Percentiles rank a stretch among this genome's conserved stretches.
Evolutionary conservation across 1,284 basidiomycete species (phyloP).

Genomic region (Austroboletus novae-zelandiae): DNA sequence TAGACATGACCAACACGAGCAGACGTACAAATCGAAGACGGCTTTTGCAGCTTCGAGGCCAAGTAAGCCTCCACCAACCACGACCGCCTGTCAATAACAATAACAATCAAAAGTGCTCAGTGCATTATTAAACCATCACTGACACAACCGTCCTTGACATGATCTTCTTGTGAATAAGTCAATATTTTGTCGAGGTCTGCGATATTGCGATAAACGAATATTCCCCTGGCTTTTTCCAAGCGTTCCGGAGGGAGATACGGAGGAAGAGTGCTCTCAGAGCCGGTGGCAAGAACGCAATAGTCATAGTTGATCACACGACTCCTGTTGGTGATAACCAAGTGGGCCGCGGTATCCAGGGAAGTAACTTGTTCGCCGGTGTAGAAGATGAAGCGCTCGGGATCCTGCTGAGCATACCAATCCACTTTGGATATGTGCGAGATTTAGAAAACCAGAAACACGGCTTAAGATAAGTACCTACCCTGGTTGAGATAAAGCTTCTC

Average conservation of each 20-base stretch:
- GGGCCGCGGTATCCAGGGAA: slow-evolving; percentile 43
- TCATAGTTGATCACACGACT: slow-evolving; percentile 55
- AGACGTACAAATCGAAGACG: background rate
- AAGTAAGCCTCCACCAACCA: background rate
- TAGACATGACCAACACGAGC: background rate
- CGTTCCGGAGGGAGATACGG: slow-evolving; percentile 50
- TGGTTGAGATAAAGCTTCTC: slow-evolving; percentile 68
- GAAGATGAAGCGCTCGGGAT: slow-evolving; percentile 51
- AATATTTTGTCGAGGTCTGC: slow-evolving; percentile 64
- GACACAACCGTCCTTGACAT: slow-evolving; percentile 37
- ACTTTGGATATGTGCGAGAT: slow-evolving; percentile 21
- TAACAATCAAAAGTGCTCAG: background rate
- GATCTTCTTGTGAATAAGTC: slow-evolving; percentile 47
- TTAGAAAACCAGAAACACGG: background rate
- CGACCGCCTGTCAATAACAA: slow-evolving; percentile 10
- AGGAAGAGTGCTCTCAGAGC: slow-evolving; percentile 68
- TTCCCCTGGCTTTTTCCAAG: slow-evolving; percentile 42
- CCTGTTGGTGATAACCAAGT: slow-evolving; percentile 47
- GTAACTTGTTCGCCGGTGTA: slow-evolving; percentile 55
- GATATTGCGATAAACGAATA: slow-evolving; percentile 76
- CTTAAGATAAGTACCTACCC: slow-evolving; percentile 24
- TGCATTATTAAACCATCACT: slow-evolving; percentile 3
- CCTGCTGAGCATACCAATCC: slow-evolving; percentile 61
- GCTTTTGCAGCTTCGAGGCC: background rate
- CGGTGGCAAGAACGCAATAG: slow-evolving; percentile 68